phyloP scores from a whole-genome alignment of 768 basidiomycete genomes.

The Lactifluus pinguis region DNA sequence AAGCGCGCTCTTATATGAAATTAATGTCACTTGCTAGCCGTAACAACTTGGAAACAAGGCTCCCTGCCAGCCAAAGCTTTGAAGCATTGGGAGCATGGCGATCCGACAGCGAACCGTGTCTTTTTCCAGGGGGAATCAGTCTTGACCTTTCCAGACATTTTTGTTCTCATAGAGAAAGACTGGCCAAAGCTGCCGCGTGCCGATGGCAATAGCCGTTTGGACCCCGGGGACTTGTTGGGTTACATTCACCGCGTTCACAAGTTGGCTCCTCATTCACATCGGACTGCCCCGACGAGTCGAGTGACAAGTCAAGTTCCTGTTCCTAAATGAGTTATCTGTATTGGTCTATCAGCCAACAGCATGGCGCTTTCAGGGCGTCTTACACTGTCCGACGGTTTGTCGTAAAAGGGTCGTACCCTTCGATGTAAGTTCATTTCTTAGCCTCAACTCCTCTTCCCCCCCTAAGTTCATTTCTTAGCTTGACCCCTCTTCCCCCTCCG shows the following conservation, averaged over 20 bases:
- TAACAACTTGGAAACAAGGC: neutral
- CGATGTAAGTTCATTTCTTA: neutral
- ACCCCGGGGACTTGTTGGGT: neutral
- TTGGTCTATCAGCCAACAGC: neutral
- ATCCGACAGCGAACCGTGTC: too few species aligned
- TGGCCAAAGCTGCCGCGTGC: neutral
- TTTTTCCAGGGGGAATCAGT: too few species aligned
- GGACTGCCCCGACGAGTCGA: neutral
- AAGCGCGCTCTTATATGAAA: neutral
- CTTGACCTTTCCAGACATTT: too few species aligned
- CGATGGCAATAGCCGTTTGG: neutral
- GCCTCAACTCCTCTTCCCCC: neutral
- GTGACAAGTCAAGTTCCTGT: neutral
- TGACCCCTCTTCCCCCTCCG: neutral
- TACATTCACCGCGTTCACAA: neutral
- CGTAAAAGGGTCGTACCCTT: constrained; percentile 10
- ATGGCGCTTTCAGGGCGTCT: neutral
- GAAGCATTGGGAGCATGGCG: neutral
- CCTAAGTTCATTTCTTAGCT: neutral
- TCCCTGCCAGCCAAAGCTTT: neutral
- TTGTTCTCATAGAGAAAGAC: neutral
- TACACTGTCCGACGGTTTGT: neutral
- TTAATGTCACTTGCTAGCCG: neutral
- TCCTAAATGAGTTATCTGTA: neutral
- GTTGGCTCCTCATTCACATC: neutral